Evolutionary conservation across 768 basidiomycete species (phyloP), one percentile per base, ranked within the genome.

Genomic region (Tricholomella constricta): DNA sequence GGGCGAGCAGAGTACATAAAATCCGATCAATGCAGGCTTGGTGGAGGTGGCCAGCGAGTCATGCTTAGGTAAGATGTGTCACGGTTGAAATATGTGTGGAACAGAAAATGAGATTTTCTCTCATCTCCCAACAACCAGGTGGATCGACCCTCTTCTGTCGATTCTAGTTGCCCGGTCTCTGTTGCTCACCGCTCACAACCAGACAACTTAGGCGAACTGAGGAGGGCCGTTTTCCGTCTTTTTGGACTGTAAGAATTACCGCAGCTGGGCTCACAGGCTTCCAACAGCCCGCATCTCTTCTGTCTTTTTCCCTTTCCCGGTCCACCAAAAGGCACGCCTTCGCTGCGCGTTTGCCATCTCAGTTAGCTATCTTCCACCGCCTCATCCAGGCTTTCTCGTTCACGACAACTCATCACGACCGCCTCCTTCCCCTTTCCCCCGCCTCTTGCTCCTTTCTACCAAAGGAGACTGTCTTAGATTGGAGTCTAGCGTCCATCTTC

Each of bases 321-420:
- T 69, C 69, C 64, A 60, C 62, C 66, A 91, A 91, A 91, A 91
- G 88, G 88, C 88, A 82, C 89, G 89, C 89, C 89, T 92, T 91
- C 79, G 86, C 78, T 91, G 89, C 79, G 89, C 89, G 89, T 92
- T 78, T 77, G 88, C 88, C 89, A 81, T 56, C 54, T 50, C 51
- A 55, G 55, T 51, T 47, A 56, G 60, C 55, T 51, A 58, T 49
- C 55, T 60, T 50, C 48, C 57, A 55, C 65, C 53, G 42, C 62
- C 61, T 67, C 67, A 69, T 48, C 62, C 67, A 65, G 64, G 63
- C 65, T 61, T 41, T 57, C 56, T 60, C 56, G 54, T 77, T 89
- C 67, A 89, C 89, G 89, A 91, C 80, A 65, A 73, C 67, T 26
- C 45, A 38, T 83, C 78, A 91, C 89, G 88, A 90, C 83, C 72